Conservation (phyloP, 306 rosid genomes). For the Prinsepia uniflora region DNA sequence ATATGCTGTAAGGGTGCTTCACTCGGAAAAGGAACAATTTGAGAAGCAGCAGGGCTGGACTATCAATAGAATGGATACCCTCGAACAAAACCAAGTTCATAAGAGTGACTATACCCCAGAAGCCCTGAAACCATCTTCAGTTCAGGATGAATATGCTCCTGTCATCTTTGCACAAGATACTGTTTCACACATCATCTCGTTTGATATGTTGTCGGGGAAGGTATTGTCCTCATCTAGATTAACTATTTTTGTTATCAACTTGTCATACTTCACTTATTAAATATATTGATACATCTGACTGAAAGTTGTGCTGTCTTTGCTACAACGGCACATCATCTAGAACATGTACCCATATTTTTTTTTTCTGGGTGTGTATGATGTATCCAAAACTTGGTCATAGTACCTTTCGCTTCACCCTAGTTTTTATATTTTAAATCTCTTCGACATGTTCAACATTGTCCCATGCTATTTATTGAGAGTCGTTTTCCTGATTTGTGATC, state of each 20-base stretch:
- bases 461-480: neutral
- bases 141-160: conserved; percentile 93
- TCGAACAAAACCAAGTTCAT: conserved; percentile 75
- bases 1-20: conserved; percentile 96
- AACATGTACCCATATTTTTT: neutral
- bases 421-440: too few relatives aligned
- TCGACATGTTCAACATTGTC: too few relatives aligned
- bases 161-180: conserved; percentile 98
- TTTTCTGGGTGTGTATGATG: neutral
- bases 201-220: conserved; percentile 82
- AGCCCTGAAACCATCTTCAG: conserved; percentile 66
- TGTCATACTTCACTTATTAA: neutral
- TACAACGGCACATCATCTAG: neutral
- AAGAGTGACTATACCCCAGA: conserved; percentile 69
- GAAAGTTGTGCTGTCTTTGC: neutral
- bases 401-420: neutral
- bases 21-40: conserved; percentile 85
- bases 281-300: neutral
- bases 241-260: neutral
- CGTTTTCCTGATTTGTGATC: neutral
- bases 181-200: conserved; percentile 79
- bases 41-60: conserved; percentile 99
- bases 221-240: conserved; percentile 33
- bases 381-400: neutral
- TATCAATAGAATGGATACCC: conserved; percentile 83